phyloP scores from a whole-genome alignment of 345 rosid genomes.

The Hibiscus trionum region DNA sequence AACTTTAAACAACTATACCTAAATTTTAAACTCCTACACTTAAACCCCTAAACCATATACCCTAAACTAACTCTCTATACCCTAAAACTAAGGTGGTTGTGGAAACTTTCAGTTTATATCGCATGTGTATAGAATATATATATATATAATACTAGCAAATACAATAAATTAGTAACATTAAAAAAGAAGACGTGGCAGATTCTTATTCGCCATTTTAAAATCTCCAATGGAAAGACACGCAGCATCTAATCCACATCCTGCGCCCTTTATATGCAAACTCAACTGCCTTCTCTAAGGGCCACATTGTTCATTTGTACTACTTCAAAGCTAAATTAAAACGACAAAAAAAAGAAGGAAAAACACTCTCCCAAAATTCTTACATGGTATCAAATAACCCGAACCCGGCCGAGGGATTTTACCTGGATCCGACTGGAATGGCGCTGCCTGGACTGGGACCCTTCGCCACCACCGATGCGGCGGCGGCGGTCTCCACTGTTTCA shows the following conservation, averaged over 20 bases:
- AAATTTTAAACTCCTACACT: too few species aligned
- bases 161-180: too few species aligned
- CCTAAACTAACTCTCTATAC: too few species aligned
- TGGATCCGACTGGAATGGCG: constrained; percentile 69
- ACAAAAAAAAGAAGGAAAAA: background rate
- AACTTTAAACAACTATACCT: too few species aligned
- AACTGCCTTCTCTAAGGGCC: constrained; percentile 9
- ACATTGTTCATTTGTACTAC: constrained; percentile 13
- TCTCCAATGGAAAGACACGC: background rate
- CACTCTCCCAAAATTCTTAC: background rate
- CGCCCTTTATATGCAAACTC: constrained; percentile 6
- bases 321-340: constrained; percentile 14
- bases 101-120: too few species aligned
- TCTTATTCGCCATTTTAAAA: constrained; percentile 3
- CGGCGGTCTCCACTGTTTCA: constrained; percentile 31
- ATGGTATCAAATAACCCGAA: constrained; percentile 69
- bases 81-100: too few species aligned
- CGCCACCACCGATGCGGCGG: constrained; percentile 26
- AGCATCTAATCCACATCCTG: constrained; percentile 9
- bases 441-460: constrained; percentile 52
- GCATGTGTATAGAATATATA: too few species aligned
- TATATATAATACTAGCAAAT: too few species aligned
- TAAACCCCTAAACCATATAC: too few species aligned
- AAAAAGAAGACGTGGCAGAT: constrained; percentile 17
- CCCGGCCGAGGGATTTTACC: constrained; percentile 47